Evolutionary conservation across 495 filamentous ascomycete species (phyloP), one percentile per base, ranked within the genome.

Genomic region (Penicillium robsamsonii): DNA sequence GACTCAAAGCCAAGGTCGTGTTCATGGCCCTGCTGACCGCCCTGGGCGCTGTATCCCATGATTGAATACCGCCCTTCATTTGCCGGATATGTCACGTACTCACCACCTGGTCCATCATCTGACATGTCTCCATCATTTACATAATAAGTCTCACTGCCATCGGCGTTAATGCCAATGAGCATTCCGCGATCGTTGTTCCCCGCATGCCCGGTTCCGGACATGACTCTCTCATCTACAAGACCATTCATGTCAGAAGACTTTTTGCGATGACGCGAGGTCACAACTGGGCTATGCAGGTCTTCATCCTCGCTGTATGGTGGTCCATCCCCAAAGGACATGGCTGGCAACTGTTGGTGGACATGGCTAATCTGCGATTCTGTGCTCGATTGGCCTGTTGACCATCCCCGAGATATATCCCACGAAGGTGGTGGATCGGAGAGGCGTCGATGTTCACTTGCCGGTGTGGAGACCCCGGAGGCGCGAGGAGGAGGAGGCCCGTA

Each of bases 261-360:
- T 70, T 93, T 94, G 66, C 85, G 87, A 69, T 95, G 90, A 24
- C 89, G 80, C 9, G 83, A 87, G 10, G 83, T 84, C 46, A 89
- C 83, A 4, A 96, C 89, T 7, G 93, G 93, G 64, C 90, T 95
- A 64, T 96, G 91, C 45, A 97, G 74, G 71, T 97, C 93, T 64
- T 96, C 92, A 70, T 97, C 93, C 71, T 97, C 93, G 70, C 89
- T 95, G 79, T 90, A 97, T n/a, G 93, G 93, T 5, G 93, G 93
- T 3, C 93, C 94, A 70, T 96, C 93, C 12, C 81, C 86, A 67
- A 96, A 95, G 15, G 90, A 86, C 67, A 95, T 92, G 15, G 89
- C 84, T 12, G 94, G 88, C 27, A 96, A 75, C 62, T 92, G 86
- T 79, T 87, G 64, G 41, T 73, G 68, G n/a, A 70, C 69, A 56